These are phyloP conservation scores for Circinella umbellata DNA, from an alignment of 371 early-diverging fungal genomes.

Conservation along the genomic window DNA sequence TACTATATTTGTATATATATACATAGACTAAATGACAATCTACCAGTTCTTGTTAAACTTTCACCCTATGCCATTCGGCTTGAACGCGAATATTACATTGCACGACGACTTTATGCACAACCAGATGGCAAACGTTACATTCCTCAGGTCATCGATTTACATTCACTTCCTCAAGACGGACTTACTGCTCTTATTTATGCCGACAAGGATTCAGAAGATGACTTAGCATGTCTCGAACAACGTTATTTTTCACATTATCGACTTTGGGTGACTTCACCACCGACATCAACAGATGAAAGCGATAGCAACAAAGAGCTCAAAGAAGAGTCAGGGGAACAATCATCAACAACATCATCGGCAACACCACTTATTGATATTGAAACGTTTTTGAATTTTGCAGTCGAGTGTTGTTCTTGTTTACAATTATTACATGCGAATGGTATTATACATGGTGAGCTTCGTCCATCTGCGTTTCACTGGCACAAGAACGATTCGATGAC, in stretches of 20 bases:
- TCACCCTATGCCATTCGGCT: conserved; percentile 44
- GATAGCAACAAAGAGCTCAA: not conserved
- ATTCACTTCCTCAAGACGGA: conserved; percentile 42
- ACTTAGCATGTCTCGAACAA: conserved; percentile 13
- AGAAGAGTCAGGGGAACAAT: not conserved
- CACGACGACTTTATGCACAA: conserved; percentile 36
- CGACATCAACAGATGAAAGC: not conserved
- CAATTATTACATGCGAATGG: conserved; percentile 49
- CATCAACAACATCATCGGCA: not conserved
- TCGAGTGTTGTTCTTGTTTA: conserved; percentile 42
- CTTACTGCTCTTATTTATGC: conserved; percentile 40
- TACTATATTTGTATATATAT: too few species aligned
- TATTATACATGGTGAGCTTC: conserved; percentile 46
- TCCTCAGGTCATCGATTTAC: conserved; percentile 36
- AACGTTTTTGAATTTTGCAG: conserved; percentile 38
- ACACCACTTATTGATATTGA: conserved; percentile 21
- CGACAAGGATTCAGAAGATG: conserved; percentile 19
- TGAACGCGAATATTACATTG: conserved; percentile 48
- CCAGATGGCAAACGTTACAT: conserved; percentile 39
- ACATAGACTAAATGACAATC: conserved; percentile 29
- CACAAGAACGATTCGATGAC: conserved; percentile 16
- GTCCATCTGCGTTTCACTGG: conserved; percentile 39
- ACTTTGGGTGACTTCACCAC: conserved; percentile 6
- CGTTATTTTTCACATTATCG: conserved; percentile 26
- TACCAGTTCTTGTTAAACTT: conserved; percentile 40